Evolutionary conservation across 2,329 filamentous ascomycete species (phyloP), one percentile per base, ranked within the genome.

Genomic region (Fusarium sp.): DNA sequence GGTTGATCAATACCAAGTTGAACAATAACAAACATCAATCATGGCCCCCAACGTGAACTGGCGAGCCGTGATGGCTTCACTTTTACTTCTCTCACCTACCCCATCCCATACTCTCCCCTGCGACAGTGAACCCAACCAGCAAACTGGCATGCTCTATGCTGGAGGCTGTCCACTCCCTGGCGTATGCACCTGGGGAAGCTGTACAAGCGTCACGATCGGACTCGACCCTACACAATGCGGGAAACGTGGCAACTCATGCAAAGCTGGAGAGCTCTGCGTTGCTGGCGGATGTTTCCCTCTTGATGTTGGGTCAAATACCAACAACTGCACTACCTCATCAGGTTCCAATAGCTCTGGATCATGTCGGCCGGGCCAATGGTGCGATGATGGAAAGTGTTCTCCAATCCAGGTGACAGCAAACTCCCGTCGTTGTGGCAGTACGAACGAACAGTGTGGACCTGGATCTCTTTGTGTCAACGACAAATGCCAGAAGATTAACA

Each of bases 381-480:
- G 72, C 31, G 33, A 72, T 15, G n/a, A 39, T 33, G 69, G 72
- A 5, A 39, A 50, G 25, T 74, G 72, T 20, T 35, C 44, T 2
- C 47, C 72, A 8, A 75, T 75, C 3, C 60, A 71, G 29, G 52
- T 75, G 33, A 44, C 36, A 13, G 49, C 60, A 42, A 64, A 73
- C 38, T 54, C 70, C 6, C 70, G 67, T 13, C 56, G 35, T 33
- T 75, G 72, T 20, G 72, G 67, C 4, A 31, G 11, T 3, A 17
- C 39, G 1, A 36, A 47, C 18, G 50, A 31, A 15, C 1, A 20
- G 22, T 75, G 72, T 7, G 38, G 7, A 5, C 54, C 72, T 9
- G 72, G 72, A 29, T 52, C 55, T 18, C 62, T 75, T 15, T 75
- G 72, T 33, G 54, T 75, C 39, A 75, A 75, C 29, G 63, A 54